Conservation (phyloP, 2,329 filamentous ascomycete species). For the Dothistroma pini region DNA sequence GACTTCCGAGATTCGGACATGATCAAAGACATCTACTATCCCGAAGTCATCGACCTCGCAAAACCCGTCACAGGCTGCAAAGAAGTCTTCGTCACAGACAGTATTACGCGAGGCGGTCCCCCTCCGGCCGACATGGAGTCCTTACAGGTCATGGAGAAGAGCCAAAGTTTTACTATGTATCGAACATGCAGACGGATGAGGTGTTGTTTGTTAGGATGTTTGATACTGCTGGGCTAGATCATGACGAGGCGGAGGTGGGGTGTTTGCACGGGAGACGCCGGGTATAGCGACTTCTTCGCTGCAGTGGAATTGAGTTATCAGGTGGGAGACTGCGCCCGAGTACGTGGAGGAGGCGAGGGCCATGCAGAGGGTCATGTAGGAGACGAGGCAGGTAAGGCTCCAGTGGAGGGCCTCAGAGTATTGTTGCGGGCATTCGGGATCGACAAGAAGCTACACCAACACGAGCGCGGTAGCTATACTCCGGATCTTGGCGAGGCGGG, state of each 20-base stretch:
- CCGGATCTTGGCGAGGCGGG: constrained; percentile 7
- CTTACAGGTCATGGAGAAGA: background rate
- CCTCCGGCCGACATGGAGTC: background rate
- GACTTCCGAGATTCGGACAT: background rate
- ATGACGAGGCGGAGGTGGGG: constrained; percentile 1
- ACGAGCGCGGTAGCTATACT: too few relatives aligned
- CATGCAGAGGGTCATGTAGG: constrained; percentile 61
- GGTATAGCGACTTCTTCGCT: constrained; percentile 52
- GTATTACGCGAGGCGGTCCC: background rate
- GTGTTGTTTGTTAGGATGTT: constrained; percentile 14
- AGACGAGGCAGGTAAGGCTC: constrained; percentile 58
- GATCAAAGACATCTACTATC: constrained; percentile 2
- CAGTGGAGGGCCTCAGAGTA: constrained; percentile 58
- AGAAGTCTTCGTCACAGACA: background rate
- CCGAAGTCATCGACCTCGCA: background rate
- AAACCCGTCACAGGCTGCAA: constrained; percentile 8
- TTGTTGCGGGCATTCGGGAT: constrained; percentile 46
- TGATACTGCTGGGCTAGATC: constrained; percentile 7
- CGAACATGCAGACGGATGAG: constrained; percentile 11
- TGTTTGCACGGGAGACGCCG: constrained; percentile 49
- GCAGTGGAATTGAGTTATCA: constrained; percentile 53
- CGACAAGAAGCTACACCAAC: too few relatives aligned
- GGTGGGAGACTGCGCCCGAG: constrained; percentile 52
- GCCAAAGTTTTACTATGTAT: constrained; percentile 8
- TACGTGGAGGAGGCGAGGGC: constrained; percentile 66